A percentile compares a stretch with the other conserved stretches of the same genome.
These are phyloP conservation scores for Petunia secreta DNA, from an alignment of 257 asterid genomes.

Conservation along the genomic window DNA sequence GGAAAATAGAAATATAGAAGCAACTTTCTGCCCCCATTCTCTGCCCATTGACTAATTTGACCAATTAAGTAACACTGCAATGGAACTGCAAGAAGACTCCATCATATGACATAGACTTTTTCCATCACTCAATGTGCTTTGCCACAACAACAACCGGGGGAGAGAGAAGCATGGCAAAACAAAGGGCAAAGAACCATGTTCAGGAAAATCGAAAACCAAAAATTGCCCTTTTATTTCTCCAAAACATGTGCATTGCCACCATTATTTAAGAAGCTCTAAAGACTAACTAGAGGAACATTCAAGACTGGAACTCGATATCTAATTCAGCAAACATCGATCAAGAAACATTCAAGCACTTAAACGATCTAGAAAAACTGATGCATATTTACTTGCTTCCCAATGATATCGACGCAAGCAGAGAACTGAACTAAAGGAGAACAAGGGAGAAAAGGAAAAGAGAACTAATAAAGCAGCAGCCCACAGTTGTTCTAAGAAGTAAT, in stretches of 20 bases:
- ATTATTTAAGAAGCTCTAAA: not conserved
- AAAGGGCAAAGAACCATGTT: slow-evolving; percentile 4
- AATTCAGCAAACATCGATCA: not conserved
- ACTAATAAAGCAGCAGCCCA: too few species aligned
- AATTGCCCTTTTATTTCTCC: not conserved
- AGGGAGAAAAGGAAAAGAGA: too few species aligned
- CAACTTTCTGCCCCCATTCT: not conserved
- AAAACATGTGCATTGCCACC: not conserved
- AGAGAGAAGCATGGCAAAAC: not conserved
- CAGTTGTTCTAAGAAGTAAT: too few species aligned
- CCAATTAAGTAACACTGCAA: not conserved
- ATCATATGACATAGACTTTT: not conserved
- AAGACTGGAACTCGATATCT: not conserved
- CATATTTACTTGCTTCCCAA: not conserved
- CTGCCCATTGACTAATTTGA: not conserved
- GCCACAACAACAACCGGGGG: slow-evolving; percentile 2
- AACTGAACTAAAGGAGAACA: too few species aligned
- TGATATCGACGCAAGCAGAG: not conserved
- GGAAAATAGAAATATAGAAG: not conserved
- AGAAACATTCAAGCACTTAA: not conserved
- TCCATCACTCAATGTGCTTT: not conserved
- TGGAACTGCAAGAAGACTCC: slow-evolving; percentile 3
- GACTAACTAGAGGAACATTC: slow-evolving; percentile 10
- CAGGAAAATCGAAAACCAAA: not conserved
- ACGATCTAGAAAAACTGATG: not conserved